These are phyloP conservation scores for Canna indica DNA, from an alignment of 176 grass and related monocot species.

Conservation along the genomic window DNA sequence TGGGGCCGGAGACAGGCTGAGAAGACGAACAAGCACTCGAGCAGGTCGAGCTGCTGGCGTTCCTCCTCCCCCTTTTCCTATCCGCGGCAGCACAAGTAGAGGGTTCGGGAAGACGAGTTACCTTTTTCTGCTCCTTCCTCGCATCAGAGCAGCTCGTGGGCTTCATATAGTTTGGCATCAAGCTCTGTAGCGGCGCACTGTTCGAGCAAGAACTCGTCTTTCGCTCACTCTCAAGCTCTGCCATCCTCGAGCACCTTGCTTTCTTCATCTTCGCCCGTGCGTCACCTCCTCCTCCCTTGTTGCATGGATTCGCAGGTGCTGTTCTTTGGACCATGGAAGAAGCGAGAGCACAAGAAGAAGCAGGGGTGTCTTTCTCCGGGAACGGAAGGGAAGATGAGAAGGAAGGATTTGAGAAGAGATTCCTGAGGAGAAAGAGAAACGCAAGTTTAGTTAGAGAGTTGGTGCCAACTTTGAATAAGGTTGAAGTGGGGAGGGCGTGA, in stretches of 20 bases:
- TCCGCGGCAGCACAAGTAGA: no score
- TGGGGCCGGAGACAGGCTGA: neutral
- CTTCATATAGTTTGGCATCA: conserved; percentile 81
- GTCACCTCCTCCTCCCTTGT: neutral
- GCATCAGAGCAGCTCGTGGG: conserved; percentile 80
- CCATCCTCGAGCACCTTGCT: neutral
- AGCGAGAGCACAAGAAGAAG: neutral
- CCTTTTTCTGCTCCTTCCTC: conserved; percentile 31
- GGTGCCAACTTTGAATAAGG: neutral
- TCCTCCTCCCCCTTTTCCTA: no score
- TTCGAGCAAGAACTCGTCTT: neutral
- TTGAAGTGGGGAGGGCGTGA: neutral
- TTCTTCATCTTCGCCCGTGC: neutral
- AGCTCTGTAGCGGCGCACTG: neutral
- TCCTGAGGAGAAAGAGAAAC: no score
- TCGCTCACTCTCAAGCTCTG: neutral
- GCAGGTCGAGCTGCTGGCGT: no score
- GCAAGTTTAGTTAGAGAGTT: no score
- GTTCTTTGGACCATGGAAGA: conserved; percentile 75
- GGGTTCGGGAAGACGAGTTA: neutral
- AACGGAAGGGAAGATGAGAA: neutral
- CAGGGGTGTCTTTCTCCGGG: neutral
- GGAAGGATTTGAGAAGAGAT: neutral
- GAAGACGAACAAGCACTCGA: conserved; percentile 19
- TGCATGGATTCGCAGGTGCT: conserved; percentile 6